phyloP scores from a whole-genome alignment of 345 rosid genomes.

The Eutrema heterophyllum region DNA sequence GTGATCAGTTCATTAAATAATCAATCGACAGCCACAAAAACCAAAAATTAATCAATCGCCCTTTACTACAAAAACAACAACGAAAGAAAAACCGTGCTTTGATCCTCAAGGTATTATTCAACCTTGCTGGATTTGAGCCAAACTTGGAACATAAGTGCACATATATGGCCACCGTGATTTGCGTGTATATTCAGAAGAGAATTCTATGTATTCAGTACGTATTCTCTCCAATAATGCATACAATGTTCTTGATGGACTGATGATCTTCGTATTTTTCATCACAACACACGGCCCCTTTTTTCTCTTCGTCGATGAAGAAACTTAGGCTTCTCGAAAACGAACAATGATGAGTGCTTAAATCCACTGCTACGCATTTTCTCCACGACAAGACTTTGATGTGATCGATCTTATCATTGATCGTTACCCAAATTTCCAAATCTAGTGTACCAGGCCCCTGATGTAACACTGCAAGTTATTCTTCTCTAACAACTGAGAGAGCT shows the following conservation, averaged over 20 bases:
- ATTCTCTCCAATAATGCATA: not conserved
- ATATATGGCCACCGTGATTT: not conserved
- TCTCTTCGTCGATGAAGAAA: not conserved
- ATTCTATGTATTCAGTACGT: not conserved
- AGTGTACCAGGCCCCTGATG: rapidly evolving
- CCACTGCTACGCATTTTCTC: not conserved
- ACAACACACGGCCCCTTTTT: not conserved
- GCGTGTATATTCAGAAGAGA: not conserved
- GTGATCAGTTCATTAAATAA: too few species aligned
- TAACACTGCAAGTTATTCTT: not conserved
- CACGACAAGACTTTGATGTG: not conserved
- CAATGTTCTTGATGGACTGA: too few species aligned
- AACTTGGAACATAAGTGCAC: not conserved
- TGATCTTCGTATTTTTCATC: not conserved
- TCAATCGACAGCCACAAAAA: too few species aligned
- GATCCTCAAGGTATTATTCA: too few species aligned
- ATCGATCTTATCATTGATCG: too few species aligned
- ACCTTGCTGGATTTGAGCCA: not conserved
- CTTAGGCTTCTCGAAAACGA: too few species aligned
- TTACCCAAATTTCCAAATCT: not conserved
- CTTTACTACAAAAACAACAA: too few species aligned
- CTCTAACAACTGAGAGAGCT: not conserved
- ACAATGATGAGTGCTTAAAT: not conserved
- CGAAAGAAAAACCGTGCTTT: too few species aligned
- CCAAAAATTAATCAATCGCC: too few species aligned